A percentile compares a stretch with the other conserved stretches of the same genome.
phyloP scores from a whole-genome alignment of 2,329 filamentous ascomycete genomes.

The Monascus ruber region DNA sequence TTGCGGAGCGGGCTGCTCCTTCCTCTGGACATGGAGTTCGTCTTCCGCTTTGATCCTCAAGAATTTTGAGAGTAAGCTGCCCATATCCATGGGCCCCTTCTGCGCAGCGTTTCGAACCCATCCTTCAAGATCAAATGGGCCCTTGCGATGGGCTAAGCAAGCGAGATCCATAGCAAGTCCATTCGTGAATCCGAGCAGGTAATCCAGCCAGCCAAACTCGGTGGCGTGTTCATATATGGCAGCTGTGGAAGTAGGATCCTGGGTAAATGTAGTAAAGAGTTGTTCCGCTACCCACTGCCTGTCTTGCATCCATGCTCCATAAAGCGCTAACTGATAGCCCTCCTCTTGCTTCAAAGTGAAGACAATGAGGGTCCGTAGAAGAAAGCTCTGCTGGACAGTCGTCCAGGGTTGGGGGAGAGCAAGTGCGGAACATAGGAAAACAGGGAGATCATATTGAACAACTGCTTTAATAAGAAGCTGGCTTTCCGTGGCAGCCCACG shows the following conservation, averaged over 20 bases:
- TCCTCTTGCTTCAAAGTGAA: constrained; percentile 70
- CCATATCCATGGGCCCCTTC: constrained; percentile 56
- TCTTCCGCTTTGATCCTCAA: constrained; percentile 73
- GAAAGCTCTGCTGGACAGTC: constrained; percentile 36
- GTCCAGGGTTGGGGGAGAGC: constrained; percentile 40
- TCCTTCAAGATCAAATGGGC: constrained; percentile 64
- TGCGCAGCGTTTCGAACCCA: constrained; percentile 64
- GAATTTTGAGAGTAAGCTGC: constrained; percentile 64
- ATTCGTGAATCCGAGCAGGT: constrained; percentile 65
- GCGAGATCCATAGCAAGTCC: constrained; percentile 82
- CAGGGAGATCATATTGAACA: constrained; percentile 41
- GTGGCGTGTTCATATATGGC: constrained; percentile 68
- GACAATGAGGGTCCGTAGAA: constrained; percentile 54
- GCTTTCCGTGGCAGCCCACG: constrained; percentile 44
- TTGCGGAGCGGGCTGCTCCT: constrained; percentile 51
- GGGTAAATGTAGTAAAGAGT: constrained; percentile 65
- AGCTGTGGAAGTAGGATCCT: constrained; percentile 55
- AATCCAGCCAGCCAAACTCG: constrained; percentile 73
- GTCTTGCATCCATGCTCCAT: constrained; percentile 86
- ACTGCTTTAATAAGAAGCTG: constrained; percentile 49
- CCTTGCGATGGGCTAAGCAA: constrained; percentile 70
- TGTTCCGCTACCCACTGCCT: constrained; percentile 73
- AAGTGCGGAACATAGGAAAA: constrained; percentile 41
- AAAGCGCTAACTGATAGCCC: constrained; percentile 76
- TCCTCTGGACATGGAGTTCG: constrained; percentile 63